phyloP scores from a whole-genome alignment of 352 stramenopile species.

The Peronospora belbahrii region DNA sequence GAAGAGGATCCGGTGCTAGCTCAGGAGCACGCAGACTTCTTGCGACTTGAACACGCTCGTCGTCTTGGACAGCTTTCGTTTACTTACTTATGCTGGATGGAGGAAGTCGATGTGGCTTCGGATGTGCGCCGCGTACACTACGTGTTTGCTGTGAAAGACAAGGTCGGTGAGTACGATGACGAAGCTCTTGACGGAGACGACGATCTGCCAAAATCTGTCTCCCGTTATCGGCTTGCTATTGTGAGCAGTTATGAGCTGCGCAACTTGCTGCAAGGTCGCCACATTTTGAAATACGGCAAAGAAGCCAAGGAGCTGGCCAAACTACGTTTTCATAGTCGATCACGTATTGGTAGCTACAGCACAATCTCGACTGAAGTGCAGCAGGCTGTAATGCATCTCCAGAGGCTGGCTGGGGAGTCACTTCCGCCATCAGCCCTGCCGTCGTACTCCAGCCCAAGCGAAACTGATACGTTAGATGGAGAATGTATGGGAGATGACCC shows the following conservation, averaged over 20 bases:
- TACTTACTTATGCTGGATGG: constrained; percentile 62
- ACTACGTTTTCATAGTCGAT: constrained; percentile 61
- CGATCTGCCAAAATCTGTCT: neutral
- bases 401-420: constrained; percentile 15
- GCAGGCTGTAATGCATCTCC: constrained; percentile 31
- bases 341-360: constrained; percentile 67
- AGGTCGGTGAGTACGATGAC: constrained; percentile 26
- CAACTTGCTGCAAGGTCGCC: constrained; percentile 28
- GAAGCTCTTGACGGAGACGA: constrained; percentile 8
- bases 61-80: constrained; percentile 37
- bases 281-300: constrained; percentile 13
- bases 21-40: constrained; percentile 31
- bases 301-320: constrained; percentile 17
- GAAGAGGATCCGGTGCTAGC: constrained; percentile 28
- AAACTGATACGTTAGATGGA: constrained; percentile 17
- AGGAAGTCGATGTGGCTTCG: constrained; percentile 57
- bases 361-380: constrained; percentile 51
- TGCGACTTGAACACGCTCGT: constrained; percentile 38
- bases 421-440: constrained; percentile 6
- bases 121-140: constrained; percentile 60
- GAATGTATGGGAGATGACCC: constrained; percentile 3
- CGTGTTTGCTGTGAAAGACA: constrained; percentile 39
- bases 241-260: constrained; percentile 61
- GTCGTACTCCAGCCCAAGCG: constrained; percentile 18
- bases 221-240: constrained; percentile 34